Evolutionary conservation across 2,329 filamentous ascomycete species (phyloP).

Genomic region (Zymoseptoria crescenta): DNA sequence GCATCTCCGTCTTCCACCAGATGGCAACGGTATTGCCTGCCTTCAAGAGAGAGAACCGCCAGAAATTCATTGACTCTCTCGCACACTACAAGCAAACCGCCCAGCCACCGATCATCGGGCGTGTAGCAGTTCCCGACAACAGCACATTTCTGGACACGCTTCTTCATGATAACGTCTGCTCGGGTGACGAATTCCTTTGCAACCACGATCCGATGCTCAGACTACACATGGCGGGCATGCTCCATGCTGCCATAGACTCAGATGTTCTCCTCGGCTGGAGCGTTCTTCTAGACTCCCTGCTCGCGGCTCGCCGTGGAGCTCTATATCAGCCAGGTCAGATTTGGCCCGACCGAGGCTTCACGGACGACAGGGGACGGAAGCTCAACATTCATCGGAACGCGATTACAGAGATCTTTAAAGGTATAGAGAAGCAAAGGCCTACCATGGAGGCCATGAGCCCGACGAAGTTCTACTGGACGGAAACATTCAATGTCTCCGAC

Average conservation of each 20-base stretch:
- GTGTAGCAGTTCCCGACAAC: neutral
- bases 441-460: neutral
- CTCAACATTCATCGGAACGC: neutral
- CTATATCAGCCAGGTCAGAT: neutral
- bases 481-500: neutral
- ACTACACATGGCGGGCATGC: neutral
- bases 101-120: neutral
- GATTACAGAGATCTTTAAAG: neutral
- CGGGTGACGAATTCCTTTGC: neutral
- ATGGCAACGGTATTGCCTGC: neutral
- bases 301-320: neutral
- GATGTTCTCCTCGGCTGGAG: neutral
- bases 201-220: neutral
- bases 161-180: neutral
- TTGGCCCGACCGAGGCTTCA: neutral
- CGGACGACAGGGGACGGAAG: neutral
- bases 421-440: neutral
- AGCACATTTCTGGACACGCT: neutral
- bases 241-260: neutral
- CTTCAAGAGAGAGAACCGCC: neutral
- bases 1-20: neutral
- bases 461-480: neutral
- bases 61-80: neutral
- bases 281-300: neutral
- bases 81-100: neutral